These are phyloP conservation scores for Thecamonas trahens DNA, from an alignment of 78 protist genomes.

Conservation along the genomic window DNA sequence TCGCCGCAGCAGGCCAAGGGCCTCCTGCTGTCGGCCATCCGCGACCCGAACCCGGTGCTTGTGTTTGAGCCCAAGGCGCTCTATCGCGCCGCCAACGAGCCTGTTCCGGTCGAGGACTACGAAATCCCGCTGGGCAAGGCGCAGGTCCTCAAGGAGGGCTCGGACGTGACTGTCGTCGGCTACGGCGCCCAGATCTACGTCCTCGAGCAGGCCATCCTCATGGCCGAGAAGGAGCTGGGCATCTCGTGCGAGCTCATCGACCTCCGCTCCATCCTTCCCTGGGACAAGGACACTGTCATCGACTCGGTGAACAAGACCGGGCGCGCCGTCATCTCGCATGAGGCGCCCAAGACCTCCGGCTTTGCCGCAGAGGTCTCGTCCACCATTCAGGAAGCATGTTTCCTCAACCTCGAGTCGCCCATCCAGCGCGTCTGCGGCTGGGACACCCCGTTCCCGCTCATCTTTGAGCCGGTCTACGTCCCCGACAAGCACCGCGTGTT, in stretches of 20 bases:
- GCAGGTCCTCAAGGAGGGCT: conserved; percentile 55
- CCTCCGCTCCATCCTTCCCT: conserved; percentile 74
- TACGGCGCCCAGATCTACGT: conserved; percentile 76
- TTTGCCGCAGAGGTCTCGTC: conserved; percentile 88
- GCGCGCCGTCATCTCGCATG: conserved; percentile 72
- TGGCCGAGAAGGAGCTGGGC: conserved; percentile 68
- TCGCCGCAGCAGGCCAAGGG: conserved; percentile 89
- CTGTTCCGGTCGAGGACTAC: conserved; percentile 80
- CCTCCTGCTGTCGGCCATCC: conserved; percentile 75
- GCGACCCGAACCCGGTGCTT: conserved; percentile 80
- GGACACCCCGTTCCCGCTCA: conserved; percentile 94
- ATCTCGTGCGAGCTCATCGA: conserved; percentile 71
- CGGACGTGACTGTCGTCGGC: conserved; percentile 77
- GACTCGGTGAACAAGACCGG: conserved; percentile 81
- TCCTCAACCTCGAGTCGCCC: conserved; percentile 89
- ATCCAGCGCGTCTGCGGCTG: conserved; percentile 84
- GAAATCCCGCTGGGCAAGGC: conserved; percentile 78
- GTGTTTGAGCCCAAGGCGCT: conserved; percentile 94
- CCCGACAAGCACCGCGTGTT: conserved; percentile 79
- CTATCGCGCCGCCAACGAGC: conserved; percentile 64
- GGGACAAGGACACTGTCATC: conserved; percentile 76
- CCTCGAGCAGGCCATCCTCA: conserved; percentile 42
- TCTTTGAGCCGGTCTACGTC: conserved; percentile 73
- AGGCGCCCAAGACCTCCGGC: conserved; percentile 91
- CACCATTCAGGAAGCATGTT: conserved; percentile 54